Percentiles rank a stretch among this genome's conserved stretches.
phyloP scores from a whole-genome alignment of 2,329 filamentous ascomycete species.

The Penicillium hordei region DNA sequence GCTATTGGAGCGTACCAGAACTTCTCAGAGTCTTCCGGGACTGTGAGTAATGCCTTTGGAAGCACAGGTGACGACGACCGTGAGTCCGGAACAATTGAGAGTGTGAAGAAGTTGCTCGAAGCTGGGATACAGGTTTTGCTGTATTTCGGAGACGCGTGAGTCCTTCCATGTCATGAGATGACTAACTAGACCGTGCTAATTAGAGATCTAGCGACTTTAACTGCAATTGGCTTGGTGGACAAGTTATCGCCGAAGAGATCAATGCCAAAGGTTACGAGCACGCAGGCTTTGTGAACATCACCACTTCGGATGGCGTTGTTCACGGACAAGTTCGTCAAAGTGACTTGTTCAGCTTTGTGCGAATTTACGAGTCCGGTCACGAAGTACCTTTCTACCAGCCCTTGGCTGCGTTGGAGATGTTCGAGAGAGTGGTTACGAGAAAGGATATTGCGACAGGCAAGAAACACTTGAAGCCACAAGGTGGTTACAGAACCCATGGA shows the following conservation, averaged over 20 bases:
- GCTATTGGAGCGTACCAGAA: conserved; percentile 2
- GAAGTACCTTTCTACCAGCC: conserved; percentile 5
- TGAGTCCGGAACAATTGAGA: background rate
- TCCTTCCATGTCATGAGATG: background rate
- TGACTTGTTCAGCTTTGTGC: conserved; percentile 1
- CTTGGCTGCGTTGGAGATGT: background rate
- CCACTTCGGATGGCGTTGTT: background rate
- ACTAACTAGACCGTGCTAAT: background rate
- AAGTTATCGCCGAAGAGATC: background rate
- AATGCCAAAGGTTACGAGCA: background rate
- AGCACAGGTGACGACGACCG: background rate
- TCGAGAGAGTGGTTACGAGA: background rate
- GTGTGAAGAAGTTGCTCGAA: background rate
- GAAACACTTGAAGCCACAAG: background rate
- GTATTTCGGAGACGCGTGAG: conserved; percentile 4
- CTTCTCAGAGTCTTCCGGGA: background rate
- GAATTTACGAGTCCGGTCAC: background rate
- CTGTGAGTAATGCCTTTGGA: background rate
- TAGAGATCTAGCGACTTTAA: background rate
- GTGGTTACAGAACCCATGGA: background rate
- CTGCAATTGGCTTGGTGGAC: conserved; percentile 4
- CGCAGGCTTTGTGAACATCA: background rate
- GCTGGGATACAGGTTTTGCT: background rate
- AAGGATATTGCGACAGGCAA: conserved; percentile 1
- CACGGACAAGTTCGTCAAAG: conserved; percentile 4